Conservation (phyloP, 208 protist genomes). For the Leishmania tarentolae region DNA sequence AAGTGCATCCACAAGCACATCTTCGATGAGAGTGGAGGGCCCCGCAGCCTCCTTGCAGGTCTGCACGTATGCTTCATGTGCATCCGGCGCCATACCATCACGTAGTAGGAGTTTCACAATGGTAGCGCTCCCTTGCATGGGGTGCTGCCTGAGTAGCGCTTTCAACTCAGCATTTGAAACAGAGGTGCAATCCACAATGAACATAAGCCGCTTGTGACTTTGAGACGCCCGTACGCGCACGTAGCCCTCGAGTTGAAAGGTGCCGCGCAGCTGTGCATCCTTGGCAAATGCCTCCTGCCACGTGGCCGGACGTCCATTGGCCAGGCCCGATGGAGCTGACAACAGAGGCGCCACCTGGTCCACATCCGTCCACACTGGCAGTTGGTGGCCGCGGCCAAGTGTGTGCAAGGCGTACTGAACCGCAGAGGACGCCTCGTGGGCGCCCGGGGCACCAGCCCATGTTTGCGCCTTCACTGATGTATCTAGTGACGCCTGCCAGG, state of each 20-base stretch:
- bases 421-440: background rate
- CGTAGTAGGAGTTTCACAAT: conserved; percentile 16
- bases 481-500: conserved; percentile 6
- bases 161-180: conserved; percentile 24
- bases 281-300: conserved; percentile 15
- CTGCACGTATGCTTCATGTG: background rate
- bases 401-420: conserved; percentile 51
- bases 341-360: conserved; percentile 45
- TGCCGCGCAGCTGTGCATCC: conserved; percentile 13
- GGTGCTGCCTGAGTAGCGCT: conserved; percentile 21
- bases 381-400: conserved; percentile 49
- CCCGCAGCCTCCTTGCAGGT: background rate
- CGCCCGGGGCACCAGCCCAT: background rate
- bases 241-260: conserved; percentile 47
- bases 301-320: conserved; percentile 18
- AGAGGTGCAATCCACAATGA: conserved; percentile 50
- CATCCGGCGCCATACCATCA: background rate
- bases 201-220: conserved; percentile 1
- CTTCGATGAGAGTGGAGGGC: conserved; percentile 9
- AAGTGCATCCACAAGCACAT: conserved; percentile 38
- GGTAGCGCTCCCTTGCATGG: background rate
- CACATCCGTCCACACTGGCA: conserved; percentile 70
- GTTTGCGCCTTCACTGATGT: background rate
- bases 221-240: conserved; percentile 42
- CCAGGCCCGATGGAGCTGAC: background rate